Evolutionary conservation across 2,329 filamentous ascomycete genomes (phyloP), one percentile per base, ranked within the genome.

Genomic region (Apiospora pterosperma): DNA sequence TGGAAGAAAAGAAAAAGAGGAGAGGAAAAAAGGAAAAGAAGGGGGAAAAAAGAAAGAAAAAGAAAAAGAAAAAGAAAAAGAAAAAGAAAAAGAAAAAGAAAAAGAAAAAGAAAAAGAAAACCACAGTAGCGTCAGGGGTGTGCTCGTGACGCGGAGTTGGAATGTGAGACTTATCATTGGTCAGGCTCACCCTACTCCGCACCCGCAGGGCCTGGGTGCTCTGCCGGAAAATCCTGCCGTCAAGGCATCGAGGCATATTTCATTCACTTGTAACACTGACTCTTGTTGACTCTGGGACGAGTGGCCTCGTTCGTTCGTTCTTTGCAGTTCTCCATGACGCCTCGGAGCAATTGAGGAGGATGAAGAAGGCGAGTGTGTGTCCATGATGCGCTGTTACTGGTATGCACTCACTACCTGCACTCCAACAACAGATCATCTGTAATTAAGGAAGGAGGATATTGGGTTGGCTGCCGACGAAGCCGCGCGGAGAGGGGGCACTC

Each of bases 401-500:
- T 19, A 38, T 38, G 36, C 12, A 52, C 28, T 23, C 23, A 34
- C 25, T 19, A 34, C 48, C 7, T 55, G 48, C 48, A 55, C 28
- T n/a, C 48, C 31, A 34, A 25, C 48, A 55, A 34, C 48, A 34
- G 48, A 19, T 19, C 11, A 7, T 21, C 48, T 55, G 48, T 34
- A 55, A 55, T 55, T 55, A 34, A 28, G 48, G 34, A 34, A 28
- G 48, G 34, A 55, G 48, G 48, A 55, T 55, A 55, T 55, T 55
- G 48, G 48, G 48, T 19, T 55, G 58, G 58, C 25, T 60, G 58
- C 58, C 58, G 58, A 60, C 58, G 34, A 60, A 60, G 58, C 58
- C 58, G 58, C 36, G 34, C 11, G 14, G 36, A 60, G 58, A 60
- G 58, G 58, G 58, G 58, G n/a, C n/a, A n/a, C n/a, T n/a, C 58